These are phyloP conservation scores for Limonium bicolor DNA, from an alignment of 148 eudicot genomes.

Conservation along the genomic window DNA sequence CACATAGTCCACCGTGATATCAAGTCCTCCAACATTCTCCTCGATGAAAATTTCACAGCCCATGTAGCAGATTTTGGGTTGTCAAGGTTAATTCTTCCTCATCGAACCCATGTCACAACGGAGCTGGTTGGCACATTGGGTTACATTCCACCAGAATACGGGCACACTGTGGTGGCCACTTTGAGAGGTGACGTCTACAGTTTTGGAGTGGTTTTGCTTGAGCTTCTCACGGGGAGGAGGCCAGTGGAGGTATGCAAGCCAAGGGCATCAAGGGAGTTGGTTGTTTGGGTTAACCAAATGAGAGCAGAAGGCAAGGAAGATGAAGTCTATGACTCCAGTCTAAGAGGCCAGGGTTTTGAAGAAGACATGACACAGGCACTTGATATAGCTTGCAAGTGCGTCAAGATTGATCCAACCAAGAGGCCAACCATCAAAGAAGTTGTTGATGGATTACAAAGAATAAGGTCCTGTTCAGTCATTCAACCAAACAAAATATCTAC, in stretches of 20 bases:
- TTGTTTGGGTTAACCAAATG: slow-evolving; percentile 68
- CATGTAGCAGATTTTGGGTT: slow-evolving; percentile 89
- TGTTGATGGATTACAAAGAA: slow-evolving; percentile 50
- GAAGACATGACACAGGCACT: slow-evolving; percentile 71
- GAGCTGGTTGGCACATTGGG: slow-evolving; percentile 91
- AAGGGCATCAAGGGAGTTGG: slow-evolving; percentile 57
- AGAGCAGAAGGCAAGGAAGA: slow-evolving; percentile 58
- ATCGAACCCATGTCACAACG: slow-evolving; percentile 79
- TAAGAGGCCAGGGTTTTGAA: slow-evolving; percentile 60
- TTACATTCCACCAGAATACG: slow-evolving; percentile 90
- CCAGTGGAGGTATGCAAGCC: slow-evolving; percentile 70
- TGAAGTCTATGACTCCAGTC: slow-evolving; percentile 44
- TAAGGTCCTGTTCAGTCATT: slow-evolving; percentile 19
- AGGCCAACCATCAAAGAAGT: slow-evolving; percentile 76
- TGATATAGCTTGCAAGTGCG: slow-evolving; percentile 74
- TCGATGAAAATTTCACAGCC: slow-evolving; percentile 72
- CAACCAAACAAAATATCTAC: slow-evolving; percentile 13
- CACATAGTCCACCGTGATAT: slow-evolving; percentile 92
- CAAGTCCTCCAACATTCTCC: slow-evolving; percentile 87
- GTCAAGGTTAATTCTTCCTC: slow-evolving; percentile 68
- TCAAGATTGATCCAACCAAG: slow-evolving; percentile 48
- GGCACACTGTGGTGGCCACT: slow-evolving; percentile 86
- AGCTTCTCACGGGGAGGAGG: slow-evolving; percentile 70
- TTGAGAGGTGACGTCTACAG: slow-evolving; percentile 87
- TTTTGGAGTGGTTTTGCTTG: slow-evolving; percentile 85